Evolutionary conservation across 2,329 filamentous ascomycete genomes (phyloP), one percentile per base, ranked within the genome.

Genomic region (Microdochium trichocladiopsis): DNA sequence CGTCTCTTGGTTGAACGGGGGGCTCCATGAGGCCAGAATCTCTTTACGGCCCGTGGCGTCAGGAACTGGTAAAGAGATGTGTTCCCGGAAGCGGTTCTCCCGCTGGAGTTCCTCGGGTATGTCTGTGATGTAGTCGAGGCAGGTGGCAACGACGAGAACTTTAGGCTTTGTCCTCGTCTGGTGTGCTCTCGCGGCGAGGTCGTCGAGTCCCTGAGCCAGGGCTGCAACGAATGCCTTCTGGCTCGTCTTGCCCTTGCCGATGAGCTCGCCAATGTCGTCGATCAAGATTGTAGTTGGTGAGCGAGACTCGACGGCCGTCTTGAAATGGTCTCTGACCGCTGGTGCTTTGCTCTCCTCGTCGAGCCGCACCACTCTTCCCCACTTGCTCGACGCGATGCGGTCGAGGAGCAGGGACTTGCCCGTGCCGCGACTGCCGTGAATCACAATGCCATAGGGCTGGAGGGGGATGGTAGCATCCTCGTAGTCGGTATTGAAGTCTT

Each of bases 401-500:
- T 86, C 68, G 1, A 96, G 72, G 0, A 96, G 73, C 57, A 87
- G 77, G 1, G 83, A 87, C 71, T 96, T 96, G 23, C 93, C 93
- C 0, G 89, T 95, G 11, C 93, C 92, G 56, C 83, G 82, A 18
- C 88, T 85, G 14, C 93, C 93, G 64, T 95, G 86, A 4, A 96
- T 74, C 23, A 94, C 76, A 33, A 94, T 78, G 0, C 83, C 83
- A 50, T 79, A 76, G 1, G 79, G 71, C 58, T 62, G 55, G 47
- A 69, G 60, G 63, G 66, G 60, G 61, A 65, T 58, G 67, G 25
- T 62, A 58, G 57, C 70, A 61, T 52, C 61, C 53, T 52, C 62
- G 54, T 62, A 71, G 2, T 68, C 55, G 3, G 66, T 63, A 47
- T 74, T 75, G 58, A 87, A 86, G 53, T 75, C 73, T 23, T 67